Percentiles rank a stretch among this genome's conserved stretches.
Conservation (phyloP, 2,329 filamentous ascomycete species). For the Microthyrium microscopicum region DNA sequence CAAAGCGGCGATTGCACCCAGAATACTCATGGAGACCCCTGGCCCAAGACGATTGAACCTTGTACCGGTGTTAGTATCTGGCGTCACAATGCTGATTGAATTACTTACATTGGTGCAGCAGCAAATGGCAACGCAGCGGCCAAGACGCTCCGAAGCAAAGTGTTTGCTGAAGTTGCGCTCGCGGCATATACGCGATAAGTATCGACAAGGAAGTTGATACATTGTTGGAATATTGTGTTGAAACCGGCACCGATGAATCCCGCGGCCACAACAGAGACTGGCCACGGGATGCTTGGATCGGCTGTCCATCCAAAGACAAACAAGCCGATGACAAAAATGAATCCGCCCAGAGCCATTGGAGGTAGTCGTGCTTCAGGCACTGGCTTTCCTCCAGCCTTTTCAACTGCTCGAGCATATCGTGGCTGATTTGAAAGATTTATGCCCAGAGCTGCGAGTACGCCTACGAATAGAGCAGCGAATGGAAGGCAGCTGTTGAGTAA, state of each 20-base stretch:
- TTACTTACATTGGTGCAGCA: slow-evolving; percentile 38
- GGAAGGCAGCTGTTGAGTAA: slow-evolving; percentile 37
- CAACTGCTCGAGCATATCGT: slow-evolving; percentile 43
- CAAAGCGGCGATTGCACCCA: slow-evolving; percentile 24
- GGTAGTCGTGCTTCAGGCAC: slow-evolving; percentile 44
- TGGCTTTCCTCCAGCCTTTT: slow-evolving; percentile 33
- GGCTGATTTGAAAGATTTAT: slow-evolving; percentile 50
- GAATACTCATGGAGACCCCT: slow-evolving; percentile 24
- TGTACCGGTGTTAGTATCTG: too few species aligned
- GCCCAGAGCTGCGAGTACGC: slow-evolving; percentile 39
- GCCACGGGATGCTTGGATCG: slow-evolving; percentile 29
- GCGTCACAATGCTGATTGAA: too few species aligned
- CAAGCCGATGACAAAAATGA: slow-evolving; percentile 40
- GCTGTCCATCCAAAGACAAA: slow-evolving; percentile 48
- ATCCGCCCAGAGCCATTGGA: slow-evolving; percentile 44
- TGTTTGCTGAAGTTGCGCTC: slow-evolving; percentile 31
- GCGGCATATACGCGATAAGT: slow-evolving; percentile 30
- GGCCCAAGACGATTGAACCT: slow-evolving; percentile 24
- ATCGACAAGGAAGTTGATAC: slow-evolving; percentile 69
- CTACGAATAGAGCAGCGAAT: slow-evolving; percentile 46
- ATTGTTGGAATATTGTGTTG: slow-evolving; percentile 36
- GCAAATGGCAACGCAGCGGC: slow-evolving; percentile 31
- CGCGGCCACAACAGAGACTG: slow-evolving; percentile 38
- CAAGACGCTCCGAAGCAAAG: slow-evolving; percentile 30
- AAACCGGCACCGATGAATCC: slow-evolving; percentile 17